Percentiles rank a stretch among this genome's conserved stretches.
phyloP scores from a whole-genome alignment of 805 yeast species.

The Lachancea sp. region DNA sequence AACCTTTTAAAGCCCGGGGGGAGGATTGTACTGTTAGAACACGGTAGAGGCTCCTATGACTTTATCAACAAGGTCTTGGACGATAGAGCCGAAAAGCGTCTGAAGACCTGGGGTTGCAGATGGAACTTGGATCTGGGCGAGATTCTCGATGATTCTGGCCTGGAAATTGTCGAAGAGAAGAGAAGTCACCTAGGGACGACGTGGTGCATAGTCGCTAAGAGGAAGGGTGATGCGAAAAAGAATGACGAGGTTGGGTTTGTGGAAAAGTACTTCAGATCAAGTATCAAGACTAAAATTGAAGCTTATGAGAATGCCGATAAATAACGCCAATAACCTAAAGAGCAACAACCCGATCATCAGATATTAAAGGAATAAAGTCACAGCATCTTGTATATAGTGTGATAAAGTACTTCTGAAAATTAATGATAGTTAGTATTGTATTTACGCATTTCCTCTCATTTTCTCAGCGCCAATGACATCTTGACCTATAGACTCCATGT shows the following conservation, averaged over 20 bases:
- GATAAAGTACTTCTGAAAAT: neutral
- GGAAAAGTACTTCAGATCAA: slow-evolving; percentile 43
- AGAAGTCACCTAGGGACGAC: slow-evolving; percentile 90
- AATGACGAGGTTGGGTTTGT: slow-evolving; percentile 42
- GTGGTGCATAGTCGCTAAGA: slow-evolving; percentile 74
- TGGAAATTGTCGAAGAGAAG: slow-evolving; percentile 73
- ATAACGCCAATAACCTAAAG: neutral
- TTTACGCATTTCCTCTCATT: slow-evolving; percentile 53
- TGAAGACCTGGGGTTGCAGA: slow-evolving; percentile 92
- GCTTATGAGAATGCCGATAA: slow-evolving; percentile 11
- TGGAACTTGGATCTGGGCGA: slow-evolving; percentile 95
- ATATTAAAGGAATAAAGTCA: neutral
- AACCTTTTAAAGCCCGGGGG: slow-evolving; percentile 81
- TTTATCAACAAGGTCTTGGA: slow-evolving; percentile 77
- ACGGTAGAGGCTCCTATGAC: slow-evolving; percentile 80
- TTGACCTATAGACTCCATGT: slow-evolving; percentile 64
- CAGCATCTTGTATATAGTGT: neutral
- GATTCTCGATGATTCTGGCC: slow-evolving; percentile 72
- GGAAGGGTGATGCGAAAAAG: slow-evolving; percentile 54
- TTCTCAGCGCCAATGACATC: slow-evolving; percentile 67
- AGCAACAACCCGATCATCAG: too few species aligned
- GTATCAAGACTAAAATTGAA: slow-evolving; percentile 28
- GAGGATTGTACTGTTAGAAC: slow-evolving; percentile 79
- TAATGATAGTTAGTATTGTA: too few species aligned
- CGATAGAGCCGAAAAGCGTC: slow-evolving; percentile 72